Percentiles rank a stretch among this genome's conserved stretches.
These are phyloP conservation scores for Adansonia gregorii DNA, from an alignment of 441 rosid species.

Conservation along the genomic window DNA sequence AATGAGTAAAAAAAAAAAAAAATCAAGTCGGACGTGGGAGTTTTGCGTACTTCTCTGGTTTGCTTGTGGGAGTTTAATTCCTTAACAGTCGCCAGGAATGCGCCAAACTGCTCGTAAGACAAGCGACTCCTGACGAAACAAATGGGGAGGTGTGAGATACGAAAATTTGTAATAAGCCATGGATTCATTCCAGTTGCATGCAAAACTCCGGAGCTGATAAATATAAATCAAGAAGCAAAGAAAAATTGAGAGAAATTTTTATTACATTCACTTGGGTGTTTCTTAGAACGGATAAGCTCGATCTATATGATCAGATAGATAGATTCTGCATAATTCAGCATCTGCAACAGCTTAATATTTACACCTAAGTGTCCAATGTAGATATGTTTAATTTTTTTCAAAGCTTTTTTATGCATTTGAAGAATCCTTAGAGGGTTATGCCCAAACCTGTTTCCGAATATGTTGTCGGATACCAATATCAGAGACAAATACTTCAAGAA, in stretches of 20 bases:
- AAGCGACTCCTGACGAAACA: conserved; percentile 67
- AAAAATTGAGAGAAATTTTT: not conserved
- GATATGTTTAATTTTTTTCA: no score
- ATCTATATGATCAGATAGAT: not conserved
- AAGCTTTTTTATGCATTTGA: no score
- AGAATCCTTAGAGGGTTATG: no score
- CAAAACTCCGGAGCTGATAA: not conserved
- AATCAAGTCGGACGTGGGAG: not conserved
- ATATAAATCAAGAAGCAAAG: conserved; percentile 11
- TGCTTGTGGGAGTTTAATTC: conserved; percentile 88
- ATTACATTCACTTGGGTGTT: not conserved
- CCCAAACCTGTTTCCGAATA: no score
- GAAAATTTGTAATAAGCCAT: not conserved
- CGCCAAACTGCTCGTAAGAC: conserved; percentile 90
- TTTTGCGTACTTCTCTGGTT: conserved; percentile 67
- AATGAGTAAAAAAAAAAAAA: conserved; percentile 1
- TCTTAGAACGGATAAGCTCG: not conserved
- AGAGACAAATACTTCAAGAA: no score
- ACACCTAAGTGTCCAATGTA: no score
- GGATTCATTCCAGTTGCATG: not conserved
- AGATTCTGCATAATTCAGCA: conserved; percentile 8
- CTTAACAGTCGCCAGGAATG: conserved; percentile 86
- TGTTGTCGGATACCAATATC: no score
- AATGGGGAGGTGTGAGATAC: conserved; percentile 7
- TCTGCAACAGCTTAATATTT: not conserved